Conservation (phyloP, 495 filamentous ascomycete species). For the Lentithecium fluviatile region DNA sequence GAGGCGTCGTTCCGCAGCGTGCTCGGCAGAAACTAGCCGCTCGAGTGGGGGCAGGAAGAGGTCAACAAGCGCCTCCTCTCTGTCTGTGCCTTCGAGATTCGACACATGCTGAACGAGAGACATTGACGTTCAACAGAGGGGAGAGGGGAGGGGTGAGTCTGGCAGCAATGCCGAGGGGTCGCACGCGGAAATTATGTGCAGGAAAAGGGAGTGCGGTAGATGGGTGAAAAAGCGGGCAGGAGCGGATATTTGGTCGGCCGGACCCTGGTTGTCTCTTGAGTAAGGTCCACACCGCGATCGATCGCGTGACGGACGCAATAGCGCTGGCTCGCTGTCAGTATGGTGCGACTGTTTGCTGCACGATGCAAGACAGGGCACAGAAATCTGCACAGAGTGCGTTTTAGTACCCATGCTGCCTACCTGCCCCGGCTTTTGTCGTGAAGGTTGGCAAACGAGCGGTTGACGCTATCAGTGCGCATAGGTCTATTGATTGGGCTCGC, state of each 20-base stretch:
- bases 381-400: no score
- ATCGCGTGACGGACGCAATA: no score
- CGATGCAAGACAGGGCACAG: no score
- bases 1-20: constrained; percentile 8
- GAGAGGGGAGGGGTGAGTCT: neutral
- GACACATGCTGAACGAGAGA: constrained; percentile 41
- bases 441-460: neutral
- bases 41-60: constrained; percentile 23
- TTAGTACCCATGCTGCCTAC: no score
- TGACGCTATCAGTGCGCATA: constrained; percentile 6
- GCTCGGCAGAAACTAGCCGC: constrained; percentile 4
- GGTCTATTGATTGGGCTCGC: neutral
- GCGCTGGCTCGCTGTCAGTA: no score
- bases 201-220: neutral
- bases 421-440: neutral
- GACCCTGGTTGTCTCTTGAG: constrained; percentile 11
- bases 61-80: constrained; percentile 33
- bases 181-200: no score
- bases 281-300: neutral
- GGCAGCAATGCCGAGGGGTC: no score
- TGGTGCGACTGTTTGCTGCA: no score
- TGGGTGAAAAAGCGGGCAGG: constrained; percentile 1
- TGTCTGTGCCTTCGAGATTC: constrained; percentile 38
- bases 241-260: constrained; percentile 16
- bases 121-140: constrained; percentile 25